Evolutionary conservation across 371 early-diverging fungal species (phyloP).

Genomic region (Haplosporangium sp.): DNA sequence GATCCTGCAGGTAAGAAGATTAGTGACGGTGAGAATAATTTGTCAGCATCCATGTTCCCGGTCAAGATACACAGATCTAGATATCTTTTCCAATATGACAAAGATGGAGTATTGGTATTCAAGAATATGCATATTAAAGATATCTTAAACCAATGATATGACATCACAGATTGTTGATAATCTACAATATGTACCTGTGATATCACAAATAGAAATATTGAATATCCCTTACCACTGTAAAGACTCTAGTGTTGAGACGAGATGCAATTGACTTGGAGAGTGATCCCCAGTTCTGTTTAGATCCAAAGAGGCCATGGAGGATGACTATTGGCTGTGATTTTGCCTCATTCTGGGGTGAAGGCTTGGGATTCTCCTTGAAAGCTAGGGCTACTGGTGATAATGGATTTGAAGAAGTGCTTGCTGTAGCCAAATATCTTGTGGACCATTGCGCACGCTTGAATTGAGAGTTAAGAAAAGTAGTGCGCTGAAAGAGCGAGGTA

Average conservation of each 20-base stretch:
- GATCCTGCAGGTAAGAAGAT: constrained; percentile 65
- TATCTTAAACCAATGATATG: background rate
- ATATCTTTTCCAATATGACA: background rate
- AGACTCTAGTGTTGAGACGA: constrained; percentile 70
- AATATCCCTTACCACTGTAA: constrained; percentile 59
- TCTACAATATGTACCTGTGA: background rate
- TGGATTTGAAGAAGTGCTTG: background rate
- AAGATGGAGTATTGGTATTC: background rate
- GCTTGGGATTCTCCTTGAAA: constrained; percentile 30
- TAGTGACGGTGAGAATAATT: background rate
- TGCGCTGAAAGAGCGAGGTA: constrained; percentile 5
- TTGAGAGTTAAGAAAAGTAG: background rate
- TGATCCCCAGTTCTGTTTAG: constrained; percentile 94
- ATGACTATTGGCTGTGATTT: constrained; percentile 71
- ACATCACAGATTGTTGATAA: constrained; percentile 11
- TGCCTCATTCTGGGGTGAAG: constrained; percentile 19
- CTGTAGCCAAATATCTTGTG: constrained; percentile 21
- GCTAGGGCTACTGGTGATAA: constrained; percentile 29
- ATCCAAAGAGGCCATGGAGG: constrained; percentile 94
- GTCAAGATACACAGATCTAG: background rate
- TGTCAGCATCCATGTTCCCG: background rate
- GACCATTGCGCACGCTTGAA: background rate
- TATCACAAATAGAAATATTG: background rate
- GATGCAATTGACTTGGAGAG: constrained; percentile 80
- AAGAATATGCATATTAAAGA: background rate